These are phyloP conservation scores for Fraxinus floribunda DNA, from an alignment of 305 asterid species.

Conservation along the genomic window DNA sequence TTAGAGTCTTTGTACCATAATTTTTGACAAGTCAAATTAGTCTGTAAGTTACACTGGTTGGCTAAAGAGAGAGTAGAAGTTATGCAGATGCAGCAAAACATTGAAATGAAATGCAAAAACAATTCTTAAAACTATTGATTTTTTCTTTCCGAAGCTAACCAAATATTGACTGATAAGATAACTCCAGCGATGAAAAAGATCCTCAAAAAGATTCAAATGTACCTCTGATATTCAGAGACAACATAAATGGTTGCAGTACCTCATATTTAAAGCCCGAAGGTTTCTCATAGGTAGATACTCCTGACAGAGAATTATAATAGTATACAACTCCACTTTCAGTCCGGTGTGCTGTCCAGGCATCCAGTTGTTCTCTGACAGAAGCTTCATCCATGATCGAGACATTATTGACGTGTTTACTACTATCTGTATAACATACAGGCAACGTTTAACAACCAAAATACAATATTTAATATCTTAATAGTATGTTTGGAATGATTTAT, in stretches of 20 bases:
- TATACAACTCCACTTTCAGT: conserved; percentile 77
- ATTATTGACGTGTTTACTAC: conserved; percentile 34
- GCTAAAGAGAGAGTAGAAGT: neutral
- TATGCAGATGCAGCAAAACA: neutral
- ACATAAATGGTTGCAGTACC: conserved; percentile 45
- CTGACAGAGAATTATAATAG: conserved; percentile 84
- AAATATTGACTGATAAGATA: neutral
- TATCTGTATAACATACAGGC: conserved; percentile 39
- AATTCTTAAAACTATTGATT: neutral
- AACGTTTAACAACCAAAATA: conserved; percentile 20
- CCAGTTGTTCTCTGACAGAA: conserved; percentile 45
- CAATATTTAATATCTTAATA: neutral
- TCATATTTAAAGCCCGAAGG: conserved; percentile 81
- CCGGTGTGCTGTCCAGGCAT: conserved; percentile 94
- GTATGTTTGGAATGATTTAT: neutral
- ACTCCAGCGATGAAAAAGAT: neutral
- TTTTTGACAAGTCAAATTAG: neutral
- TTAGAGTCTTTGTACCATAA: neutral
- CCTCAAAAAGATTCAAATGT: neutral
- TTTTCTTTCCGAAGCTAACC: conserved; percentile 14
- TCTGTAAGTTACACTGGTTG: neutral
- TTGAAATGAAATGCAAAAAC: conserved; percentile 1
- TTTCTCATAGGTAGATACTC: conserved; percentile 89
- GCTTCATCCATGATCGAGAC: conserved; percentile 47
- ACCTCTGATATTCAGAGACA: conserved; percentile 22